A percentile compares a stretch with the other conserved stretches of the same genome.
phyloP scores from a whole-genome alignment of 208 protist species.

The Naegleria gruberi region DNA sequence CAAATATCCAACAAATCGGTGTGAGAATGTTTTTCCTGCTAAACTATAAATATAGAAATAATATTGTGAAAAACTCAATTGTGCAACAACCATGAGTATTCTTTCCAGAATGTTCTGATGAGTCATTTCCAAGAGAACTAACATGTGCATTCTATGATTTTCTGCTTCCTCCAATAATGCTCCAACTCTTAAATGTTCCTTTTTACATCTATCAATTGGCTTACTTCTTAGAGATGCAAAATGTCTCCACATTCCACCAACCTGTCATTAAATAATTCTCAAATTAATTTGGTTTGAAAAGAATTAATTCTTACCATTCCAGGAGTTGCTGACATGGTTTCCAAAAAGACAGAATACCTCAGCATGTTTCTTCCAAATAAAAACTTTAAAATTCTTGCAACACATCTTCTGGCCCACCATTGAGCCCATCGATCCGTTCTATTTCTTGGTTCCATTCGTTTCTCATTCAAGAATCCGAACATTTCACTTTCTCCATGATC shows the following conservation, averaged over 20 bases:
- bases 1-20: conserved; percentile 55
- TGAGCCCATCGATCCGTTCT: neutral
- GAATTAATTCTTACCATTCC: conserved; percentile 48
- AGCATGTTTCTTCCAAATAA: neutral
- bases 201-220: neutral
- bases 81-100: conserved; percentile 43
- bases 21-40: conserved; percentile 36
- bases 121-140: conserved; percentile 54
- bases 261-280: neutral
- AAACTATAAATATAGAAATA: conserved; percentile 53
- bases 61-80: conserved; percentile 54
- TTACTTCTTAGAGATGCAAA: conserved; percentile 56
- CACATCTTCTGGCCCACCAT: neutral
- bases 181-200: conserved; percentile 78
- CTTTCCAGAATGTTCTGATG: conserved; percentile 46
- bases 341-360: conserved; percentile 52
- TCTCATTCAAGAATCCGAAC: neutral
- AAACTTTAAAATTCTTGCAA: neutral
- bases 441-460: neutral
- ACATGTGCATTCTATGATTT: conserved; percentile 83
- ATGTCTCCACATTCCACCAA: conserved; percentile 59
- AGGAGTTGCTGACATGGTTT: conserved; percentile 61
- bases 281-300: neutral
- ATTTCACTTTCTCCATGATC: neutral
- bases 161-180: conserved; percentile 78